phyloP scores from a whole-genome alignment of 2,329 filamentous ascomycete species.

The Trichophyton simii region DNA sequence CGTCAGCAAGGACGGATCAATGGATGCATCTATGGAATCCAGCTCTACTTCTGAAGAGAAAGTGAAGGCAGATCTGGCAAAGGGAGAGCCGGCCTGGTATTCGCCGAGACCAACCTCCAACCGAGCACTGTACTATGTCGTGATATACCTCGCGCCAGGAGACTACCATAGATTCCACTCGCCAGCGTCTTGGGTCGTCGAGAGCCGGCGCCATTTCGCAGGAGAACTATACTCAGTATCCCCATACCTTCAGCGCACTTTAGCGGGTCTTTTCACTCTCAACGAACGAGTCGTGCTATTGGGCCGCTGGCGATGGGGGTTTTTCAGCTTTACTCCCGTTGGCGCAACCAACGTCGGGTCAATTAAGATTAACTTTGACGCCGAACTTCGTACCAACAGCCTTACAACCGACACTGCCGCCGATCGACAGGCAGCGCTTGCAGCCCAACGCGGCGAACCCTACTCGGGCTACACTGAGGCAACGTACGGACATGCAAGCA shows the following conservation, averaged over 20 bases:
- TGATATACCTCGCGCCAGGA: slow-evolving; percentile 90
- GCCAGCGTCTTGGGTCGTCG: slow-evolving; percentile 87
- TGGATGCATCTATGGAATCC: slow-evolving; percentile 61
- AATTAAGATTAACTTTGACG: slow-evolving; percentile 94
- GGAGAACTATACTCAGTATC: slow-evolving; percentile 92
- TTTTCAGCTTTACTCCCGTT: slow-evolving; percentile 92
- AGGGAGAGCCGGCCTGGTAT: slow-evolving; percentile 57
- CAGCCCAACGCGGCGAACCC: slow-evolving; percentile 59
- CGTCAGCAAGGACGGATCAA: slow-evolving; percentile 40
- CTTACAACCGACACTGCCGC: slow-evolving; percentile 85
- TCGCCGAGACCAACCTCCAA: slow-evolving; percentile 49
- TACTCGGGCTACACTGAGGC: slow-evolving; percentile 91
- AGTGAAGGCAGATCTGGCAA: slow-evolving; percentile 71
- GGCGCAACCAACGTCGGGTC: slow-evolving; percentile 95
- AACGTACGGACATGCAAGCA: slow-evolving; percentile 66
- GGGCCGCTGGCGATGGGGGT: slow-evolving; percentile 90
- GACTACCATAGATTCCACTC: slow-evolving; percentile 99
- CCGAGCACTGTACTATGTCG: slow-evolving; percentile 73
- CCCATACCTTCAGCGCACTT: slow-evolving; percentile 81
- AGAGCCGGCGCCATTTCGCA: slow-evolving; percentile 89
- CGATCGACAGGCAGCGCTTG: slow-evolving; percentile 70
- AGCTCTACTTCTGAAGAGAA: slow-evolving; percentile 64
- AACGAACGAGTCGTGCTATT: slow-evolving; percentile 93
- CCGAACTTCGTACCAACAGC: slow-evolving; percentile 83
- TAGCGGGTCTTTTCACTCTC: slow-evolving; percentile 88